These are phyloP conservation scores for Vachellia pachyceras DNA, from an alignment of 306 rosid species.

Conservation along the genomic window DNA sequence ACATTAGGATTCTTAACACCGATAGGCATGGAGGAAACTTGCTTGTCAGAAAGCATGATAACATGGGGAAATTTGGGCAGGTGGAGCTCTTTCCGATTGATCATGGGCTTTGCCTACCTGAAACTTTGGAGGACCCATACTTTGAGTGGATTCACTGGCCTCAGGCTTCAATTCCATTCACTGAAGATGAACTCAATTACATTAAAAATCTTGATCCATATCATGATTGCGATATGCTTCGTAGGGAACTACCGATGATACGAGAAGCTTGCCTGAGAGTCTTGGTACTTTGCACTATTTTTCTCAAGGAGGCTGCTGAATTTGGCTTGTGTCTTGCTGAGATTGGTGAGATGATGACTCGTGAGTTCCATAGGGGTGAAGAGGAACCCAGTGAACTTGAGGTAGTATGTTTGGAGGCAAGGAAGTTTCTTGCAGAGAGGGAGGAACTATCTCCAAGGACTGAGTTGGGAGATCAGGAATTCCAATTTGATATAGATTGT, in stretches of 20 bases:
- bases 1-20: constrained; percentile 93
- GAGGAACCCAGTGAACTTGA: constrained; percentile 98
- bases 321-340: constrained; percentile 89
- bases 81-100: constrained; percentile 96
- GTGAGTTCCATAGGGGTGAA: constrained; percentile 86
- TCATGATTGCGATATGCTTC: constrained; percentile 76
- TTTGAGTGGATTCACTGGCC: constrained; percentile 99
- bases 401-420: constrained; percentile 83
- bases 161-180: constrained; percentile 93
- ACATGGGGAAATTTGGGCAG: constrained; percentile 81
- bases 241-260: constrained; percentile 88
- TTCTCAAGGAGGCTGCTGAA: constrained; percentile 84
- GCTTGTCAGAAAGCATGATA: constrained; percentile 80
- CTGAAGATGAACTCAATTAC: constrained; percentile 91
- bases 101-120: constrained; percentile 98
- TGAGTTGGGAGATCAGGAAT: constrained; percentile 60
- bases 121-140: constrained; percentile 92
- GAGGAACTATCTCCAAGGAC: constrained; percentile 67
- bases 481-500: constrained; percentile 72
- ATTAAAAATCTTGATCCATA: constrained; percentile 63
- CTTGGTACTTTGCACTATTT: constrained; percentile 87
- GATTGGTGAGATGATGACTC: constrained; percentile 97
- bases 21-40: constrained; percentile 99
- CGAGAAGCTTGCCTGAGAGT: constrained; percentile 94
- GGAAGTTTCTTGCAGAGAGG: constrained; percentile 71